A percentile compares a stretch with the other conserved stretches of the same genome.
These are phyloP conservation scores for Pythium brachiatum DNA, from an alignment of 352 stramenopile species.

Conservation along the genomic window DNA sequence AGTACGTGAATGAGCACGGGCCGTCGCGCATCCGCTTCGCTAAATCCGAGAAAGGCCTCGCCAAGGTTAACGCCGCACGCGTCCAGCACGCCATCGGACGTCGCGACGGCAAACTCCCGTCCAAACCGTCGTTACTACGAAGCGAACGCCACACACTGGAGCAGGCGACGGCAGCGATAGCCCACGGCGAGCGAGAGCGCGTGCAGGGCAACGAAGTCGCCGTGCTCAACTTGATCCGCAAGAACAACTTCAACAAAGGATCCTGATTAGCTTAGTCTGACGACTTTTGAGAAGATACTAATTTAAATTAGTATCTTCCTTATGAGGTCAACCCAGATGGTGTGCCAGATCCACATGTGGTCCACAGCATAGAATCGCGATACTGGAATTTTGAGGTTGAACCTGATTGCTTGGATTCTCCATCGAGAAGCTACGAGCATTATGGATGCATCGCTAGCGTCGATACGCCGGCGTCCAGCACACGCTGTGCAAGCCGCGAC, in stretches of 20 bases:
- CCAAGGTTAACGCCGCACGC: conserved; percentile 40
- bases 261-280: conserved; percentile 5
- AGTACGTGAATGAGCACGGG: conserved; percentile 28
- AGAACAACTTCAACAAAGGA: conserved; percentile 1
- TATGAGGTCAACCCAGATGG: neutral
- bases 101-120: conserved; percentile 16
- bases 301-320: conserved; percentile 1
- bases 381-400: neutral
- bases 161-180: conserved; percentile 24
- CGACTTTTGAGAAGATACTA: too few relatives aligned
- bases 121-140: conserved; percentile 33
- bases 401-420: conserved; percentile 1
- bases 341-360: neutral
- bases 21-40: conserved; percentile 43
- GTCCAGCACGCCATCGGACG: conserved; percentile 43
- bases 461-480: neutral
- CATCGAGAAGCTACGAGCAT: neutral
- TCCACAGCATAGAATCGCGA: neutral
- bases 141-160: conserved; percentile 39
- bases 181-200: conserved; percentile 22
- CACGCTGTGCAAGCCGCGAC: neutral
- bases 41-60: conserved; percentile 35
- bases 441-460: too few relatives aligned
- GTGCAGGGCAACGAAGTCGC: conserved; percentile 2
- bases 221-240: conserved; percentile 1